Evolutionary conservation across 257 asterid genomes (phyloP).

Genomic region (Solanum ossicruentum): DNA sequence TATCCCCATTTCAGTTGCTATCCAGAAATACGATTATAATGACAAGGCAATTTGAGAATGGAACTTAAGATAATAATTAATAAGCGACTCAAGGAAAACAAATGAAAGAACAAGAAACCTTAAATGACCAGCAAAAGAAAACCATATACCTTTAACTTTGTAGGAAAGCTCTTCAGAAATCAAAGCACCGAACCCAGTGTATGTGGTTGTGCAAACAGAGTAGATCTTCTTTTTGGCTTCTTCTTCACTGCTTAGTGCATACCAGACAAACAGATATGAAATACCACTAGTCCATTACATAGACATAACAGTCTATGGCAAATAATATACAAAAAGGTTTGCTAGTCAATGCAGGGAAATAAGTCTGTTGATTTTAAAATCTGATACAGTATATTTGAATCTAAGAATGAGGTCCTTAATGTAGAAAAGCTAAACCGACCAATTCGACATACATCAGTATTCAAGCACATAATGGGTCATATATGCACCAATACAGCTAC

Average conservation of each 20-base stretch:
- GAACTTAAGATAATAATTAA: background rate
- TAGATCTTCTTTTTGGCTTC: conserved; percentile 92
- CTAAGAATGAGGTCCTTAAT: background rate
- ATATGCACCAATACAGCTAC: background rate
- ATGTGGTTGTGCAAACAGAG: conserved; percentile 72
- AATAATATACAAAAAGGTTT: background rate
- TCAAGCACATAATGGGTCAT: background rate
- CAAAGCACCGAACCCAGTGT: conserved; percentile 82
- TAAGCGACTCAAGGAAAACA: background rate
- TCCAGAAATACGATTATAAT: background rate
- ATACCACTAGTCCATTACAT: background rate
- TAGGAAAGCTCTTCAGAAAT: conserved; percentile 79
- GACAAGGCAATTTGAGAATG: background rate
- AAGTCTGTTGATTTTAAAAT: background rate
- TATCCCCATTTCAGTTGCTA: background rate
- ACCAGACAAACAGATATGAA: conserved; percentile 5
- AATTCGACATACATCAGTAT: background rate
- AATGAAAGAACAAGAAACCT: background rate
- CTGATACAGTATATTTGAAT: background rate
- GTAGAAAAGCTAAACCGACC: background rate
- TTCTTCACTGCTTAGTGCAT: conserved; percentile 78
- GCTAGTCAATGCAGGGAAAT: background rate
- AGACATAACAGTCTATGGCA: background rate
- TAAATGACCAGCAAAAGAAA: background rate
- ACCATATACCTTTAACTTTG: conserved; percentile 67